Evolutionary conservation across 2,329 filamentous ascomycete species (phyloP), one percentile per base, ranked within the genome.

Genomic region (Cyclaneusma minus): DNA sequence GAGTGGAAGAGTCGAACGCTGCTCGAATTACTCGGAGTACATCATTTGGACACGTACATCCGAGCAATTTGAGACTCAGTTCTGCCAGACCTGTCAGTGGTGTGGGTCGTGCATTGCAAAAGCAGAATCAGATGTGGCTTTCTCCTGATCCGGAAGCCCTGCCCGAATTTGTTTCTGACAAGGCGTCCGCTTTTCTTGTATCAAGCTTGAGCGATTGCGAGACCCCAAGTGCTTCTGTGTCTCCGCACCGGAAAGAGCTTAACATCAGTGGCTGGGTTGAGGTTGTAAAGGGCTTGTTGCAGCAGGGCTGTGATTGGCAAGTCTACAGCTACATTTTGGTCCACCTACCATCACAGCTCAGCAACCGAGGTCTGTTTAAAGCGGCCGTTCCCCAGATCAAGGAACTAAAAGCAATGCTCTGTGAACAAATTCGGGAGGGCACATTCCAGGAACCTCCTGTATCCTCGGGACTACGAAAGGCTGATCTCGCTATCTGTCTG

Each of bases 241-340:
- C 18, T 7, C 18, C 7, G 18, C 18, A 20, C 18, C 13, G 26
- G 20, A 21, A 16, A 23, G 25, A 29, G 6, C 30, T 49, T 5
- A 33, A 42, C 16, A 38, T 49, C 14, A 30, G 29, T 22, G 23
- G 36, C 2, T 93, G 83, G 79, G 60, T 92, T n/a, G 78, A 85
- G 35, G 63, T 72, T 7, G 60, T 91, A 19, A 66, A 82, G 14
- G 61, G 62, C n/a, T 55, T 89, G n/a, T 55, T 92, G 22, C 70
- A 78, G 36, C 64, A 72, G 29, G 78, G 76, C 21, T 68, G 70
- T 24, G 76, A 89, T 34, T 95, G 87, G 85, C 84, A 95, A 46
- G 60, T 92, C 2, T 93, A 92, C 57, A 87, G 82, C 50, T 94
- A 87, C 45, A 67, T 87, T 11, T 59, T 98, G 16, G 79, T 83